Evolutionary conservation across 192 early-diverging fungal genomes (phyloP).

Genomic region (Linnemannia hyalina): DNA sequence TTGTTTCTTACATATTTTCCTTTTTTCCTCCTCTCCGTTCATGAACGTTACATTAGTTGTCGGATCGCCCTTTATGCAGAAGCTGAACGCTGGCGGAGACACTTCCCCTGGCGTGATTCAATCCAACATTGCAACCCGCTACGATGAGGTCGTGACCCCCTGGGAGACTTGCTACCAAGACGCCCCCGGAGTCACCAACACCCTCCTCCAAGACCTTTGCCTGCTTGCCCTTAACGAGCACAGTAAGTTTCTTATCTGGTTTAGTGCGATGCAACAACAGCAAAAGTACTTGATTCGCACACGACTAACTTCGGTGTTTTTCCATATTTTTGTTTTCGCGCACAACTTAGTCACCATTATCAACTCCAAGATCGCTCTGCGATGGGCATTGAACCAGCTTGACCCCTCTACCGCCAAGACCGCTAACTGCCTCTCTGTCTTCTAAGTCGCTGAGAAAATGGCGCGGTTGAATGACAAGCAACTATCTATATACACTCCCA

Average conservation of each 20-base stretch:
- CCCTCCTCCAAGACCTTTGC: conserved; percentile 32
- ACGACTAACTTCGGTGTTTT: not conserved
- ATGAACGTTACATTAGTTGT: not conserved
- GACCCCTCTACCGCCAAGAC: conserved; percentile 39
- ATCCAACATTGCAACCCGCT: conserved; percentile 39
- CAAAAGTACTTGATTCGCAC: not conserved
- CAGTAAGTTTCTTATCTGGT: conserved; percentile 8
- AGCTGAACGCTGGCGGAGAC: conserved; percentile 43
- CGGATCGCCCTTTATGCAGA: conserved; percentile 21
- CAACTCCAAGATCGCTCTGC: conserved; percentile 36
- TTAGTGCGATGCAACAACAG: not conserved
- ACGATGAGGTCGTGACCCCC: conserved; percentile 43
- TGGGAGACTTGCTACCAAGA: conserved; percentile 20
- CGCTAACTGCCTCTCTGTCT: conserved; percentile 28
- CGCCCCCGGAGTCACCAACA: conserved; percentile 19
- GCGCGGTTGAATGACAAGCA: not conserved
- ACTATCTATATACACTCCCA: not conserved
- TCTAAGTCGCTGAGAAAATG: not conserved
- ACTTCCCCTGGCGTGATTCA: conserved; percentile 27
- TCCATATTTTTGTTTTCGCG: not conserved
- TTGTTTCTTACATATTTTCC: not conserved
- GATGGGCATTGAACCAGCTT: conserved; percentile 40
- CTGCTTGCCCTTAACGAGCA: conserved; percentile 41
- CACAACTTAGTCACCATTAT: conserved; percentile 28
- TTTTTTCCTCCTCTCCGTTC: not conserved